Evolutionary conservation across 805 yeast genomes (phyloP).

Genomic region (Isabelozyma rhagii): DNA sequence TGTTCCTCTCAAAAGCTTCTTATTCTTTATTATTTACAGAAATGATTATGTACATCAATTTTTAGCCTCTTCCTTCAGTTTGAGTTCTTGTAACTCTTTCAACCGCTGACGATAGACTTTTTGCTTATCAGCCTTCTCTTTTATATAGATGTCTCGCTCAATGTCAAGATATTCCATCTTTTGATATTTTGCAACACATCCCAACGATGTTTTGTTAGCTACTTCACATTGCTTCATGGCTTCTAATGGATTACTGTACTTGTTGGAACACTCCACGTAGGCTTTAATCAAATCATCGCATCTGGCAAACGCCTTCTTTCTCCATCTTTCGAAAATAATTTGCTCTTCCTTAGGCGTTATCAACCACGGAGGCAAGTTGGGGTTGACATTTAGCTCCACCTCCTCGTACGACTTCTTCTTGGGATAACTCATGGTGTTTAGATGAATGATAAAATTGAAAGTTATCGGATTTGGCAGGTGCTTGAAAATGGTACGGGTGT

Average conservation of each 20-base stretch:
- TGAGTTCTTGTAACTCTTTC: not conserved
- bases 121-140: constrained; percentile 43
- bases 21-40: not conserved
- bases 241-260: constrained; percentile 52
- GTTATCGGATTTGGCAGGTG: no score
- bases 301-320: constrained; percentile 57
- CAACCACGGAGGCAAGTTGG: constrained; percentile 68
- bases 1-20: no score
- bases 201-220: constrained; percentile 56
- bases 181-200: constrained; percentile 62
- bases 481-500: not conserved
- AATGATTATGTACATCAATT: not conserved
- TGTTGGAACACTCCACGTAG: constrained; percentile 64
- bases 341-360: constrained; percentile 75
- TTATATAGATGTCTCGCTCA: constrained; percentile 63
- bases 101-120: constrained; percentile 5
- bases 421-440: constrained; percentile 21
- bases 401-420: constrained; percentile 34
- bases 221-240: constrained; percentile 64
- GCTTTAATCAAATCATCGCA: constrained; percentile 71
- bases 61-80: not conserved
- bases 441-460: no score
- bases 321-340: constrained; percentile 68
- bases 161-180: constrained; percentile 62
- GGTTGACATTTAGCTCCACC: constrained; percentile 38